phyloP scores from a whole-genome alignment of 352 stramenopile species.

The Pythium vanterpoolii region DNA sequence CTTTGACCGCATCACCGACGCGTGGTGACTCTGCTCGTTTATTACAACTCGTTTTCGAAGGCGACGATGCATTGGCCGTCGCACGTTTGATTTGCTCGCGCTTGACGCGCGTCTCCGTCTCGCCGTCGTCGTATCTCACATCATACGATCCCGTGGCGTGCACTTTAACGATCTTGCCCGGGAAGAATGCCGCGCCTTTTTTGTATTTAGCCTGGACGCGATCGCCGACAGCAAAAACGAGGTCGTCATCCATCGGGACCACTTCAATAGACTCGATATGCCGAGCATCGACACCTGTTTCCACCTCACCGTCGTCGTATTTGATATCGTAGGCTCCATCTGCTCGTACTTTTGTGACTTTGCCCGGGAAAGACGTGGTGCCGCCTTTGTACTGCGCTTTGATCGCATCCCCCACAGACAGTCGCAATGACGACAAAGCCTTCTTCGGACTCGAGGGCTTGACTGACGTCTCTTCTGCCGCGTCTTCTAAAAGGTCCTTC shows the following conservation, averaged over 20 bases:
- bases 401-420: slow-evolving; percentile 30
- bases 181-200: slow-evolving; percentile 39
- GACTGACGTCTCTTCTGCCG: background rate
- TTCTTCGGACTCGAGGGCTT: slow-evolving; percentile 5
- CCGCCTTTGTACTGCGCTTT: slow-evolving; percentile 51
- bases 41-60: slow-evolving; percentile 3
- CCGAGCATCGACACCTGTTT: slow-evolving; percentile 25
- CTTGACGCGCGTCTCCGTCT: slow-evolving; percentile 46
- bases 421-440: background rate
- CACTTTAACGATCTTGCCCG: slow-evolving; percentile 42
- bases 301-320: slow-evolving; percentile 58
- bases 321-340: slow-evolving; percentile 71
- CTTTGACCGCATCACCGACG: slow-evolving; percentile 46
- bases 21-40: background rate
- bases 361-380: slow-evolving; percentile 42
- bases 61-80: background rate
- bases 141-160: slow-evolving; percentile 62
- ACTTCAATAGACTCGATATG: slow-evolving; percentile 11
- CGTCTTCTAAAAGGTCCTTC: slow-evolving; percentile 10
- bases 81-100: slow-evolving; percentile 32
- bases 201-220: slow-evolving; percentile 47
- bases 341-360: slow-evolving; percentile 41
- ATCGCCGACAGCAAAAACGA: too few species aligned
- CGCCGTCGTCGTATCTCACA: slow-evolving; percentile 64
- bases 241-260: too few species aligned